These are phyloP conservation scores for Leptodermis oblonga DNA, from an alignment of 257 asterid species.

Conservation along the genomic window DNA sequence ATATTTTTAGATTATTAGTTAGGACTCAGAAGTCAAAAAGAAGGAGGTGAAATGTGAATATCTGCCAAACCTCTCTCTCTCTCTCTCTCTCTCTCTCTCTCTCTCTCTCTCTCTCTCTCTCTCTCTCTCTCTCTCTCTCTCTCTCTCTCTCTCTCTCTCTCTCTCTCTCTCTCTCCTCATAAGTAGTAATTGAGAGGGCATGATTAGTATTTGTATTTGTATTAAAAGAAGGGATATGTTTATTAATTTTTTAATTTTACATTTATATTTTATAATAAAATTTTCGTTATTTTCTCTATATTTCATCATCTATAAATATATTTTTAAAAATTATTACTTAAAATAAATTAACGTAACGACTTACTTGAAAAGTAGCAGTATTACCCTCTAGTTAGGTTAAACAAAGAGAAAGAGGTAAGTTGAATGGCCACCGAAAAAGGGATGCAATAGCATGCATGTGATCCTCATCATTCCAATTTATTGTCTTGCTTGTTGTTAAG, in stretches of 20 bases:
- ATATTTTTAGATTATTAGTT: too few species aligned
- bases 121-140: slow-evolving; percentile 21
- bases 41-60: background rate
- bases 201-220: slow-evolving; percentile 29
- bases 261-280: too few species aligned
- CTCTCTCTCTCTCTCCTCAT: slow-evolving; percentile 19
- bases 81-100: slow-evolving; percentile 25
- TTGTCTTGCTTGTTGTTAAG: slow-evolving; percentile 63
- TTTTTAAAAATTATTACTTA: too few species aligned
- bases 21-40: slow-evolving; percentile 43
- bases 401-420: too few species aligned
- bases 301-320: too few species aligned
- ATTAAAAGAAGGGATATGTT: too few species aligned
- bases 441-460: slow-evolving; percentile 74
- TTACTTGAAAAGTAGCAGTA: too few species aligned
- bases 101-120: slow-evolving; percentile 21
- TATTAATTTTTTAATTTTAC: too few species aligned
- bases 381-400: too few species aligned
- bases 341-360: too few species aligned
- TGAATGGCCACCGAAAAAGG: too few species aligned
- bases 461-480: slow-evolving; percentile 44
- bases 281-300: too few species aligned
- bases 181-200: slow-evolving; percentile 24
- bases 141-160: slow-evolving; percentile 28
- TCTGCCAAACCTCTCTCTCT: slow-evolving; percentile 11